A percentile compares a stretch with the other conserved stretches of the same genome.
These are phyloP conservation scores for Tetrahymena malaccensis DNA, from an alignment of 73 alveolate species.

Conservation along the genomic window DNA sequence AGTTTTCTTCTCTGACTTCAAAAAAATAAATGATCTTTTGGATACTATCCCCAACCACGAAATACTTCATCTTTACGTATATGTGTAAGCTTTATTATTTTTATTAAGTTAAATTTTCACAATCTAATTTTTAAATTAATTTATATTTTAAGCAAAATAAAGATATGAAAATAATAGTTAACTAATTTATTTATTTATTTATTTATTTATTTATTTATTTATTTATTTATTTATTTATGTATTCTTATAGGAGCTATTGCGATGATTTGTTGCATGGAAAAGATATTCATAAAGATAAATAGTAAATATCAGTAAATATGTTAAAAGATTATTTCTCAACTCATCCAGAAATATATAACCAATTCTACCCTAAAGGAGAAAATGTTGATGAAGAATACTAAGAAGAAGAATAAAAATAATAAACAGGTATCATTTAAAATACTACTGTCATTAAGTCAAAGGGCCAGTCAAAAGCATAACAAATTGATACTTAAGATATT, in stretches of 20 bases:
- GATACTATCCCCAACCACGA: slow-evolving; percentile 7
- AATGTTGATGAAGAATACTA: neutral
- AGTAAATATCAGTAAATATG: neutral
- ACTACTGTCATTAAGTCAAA: neutral
- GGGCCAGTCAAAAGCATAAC: neutral
- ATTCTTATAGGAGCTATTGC: neutral
- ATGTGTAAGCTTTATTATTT: neutral
- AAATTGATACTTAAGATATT: neutral
- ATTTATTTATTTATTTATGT: no score
- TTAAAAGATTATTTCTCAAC: neutral
- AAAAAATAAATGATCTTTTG: neutral
- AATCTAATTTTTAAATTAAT: no score
- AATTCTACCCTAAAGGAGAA: neutral
- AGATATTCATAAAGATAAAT: neutral
- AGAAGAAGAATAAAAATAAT: neutral
- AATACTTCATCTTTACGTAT: slow-evolving; percentile 5
- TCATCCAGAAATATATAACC: neutral
- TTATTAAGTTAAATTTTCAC: neutral
- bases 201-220: no score
- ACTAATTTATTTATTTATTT: no score
- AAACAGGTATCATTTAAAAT: neutral
- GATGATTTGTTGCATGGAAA: neutral
- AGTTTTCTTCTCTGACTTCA: neutral
- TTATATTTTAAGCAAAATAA: no score
- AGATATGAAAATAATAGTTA: no score